Percentiles rank a stretch among this genome's conserved stretches.
These are phyloP conservation scores for Starmera pachycereana DNA, from an alignment of 805 yeast species.

Conservation along the genomic window DNA sequence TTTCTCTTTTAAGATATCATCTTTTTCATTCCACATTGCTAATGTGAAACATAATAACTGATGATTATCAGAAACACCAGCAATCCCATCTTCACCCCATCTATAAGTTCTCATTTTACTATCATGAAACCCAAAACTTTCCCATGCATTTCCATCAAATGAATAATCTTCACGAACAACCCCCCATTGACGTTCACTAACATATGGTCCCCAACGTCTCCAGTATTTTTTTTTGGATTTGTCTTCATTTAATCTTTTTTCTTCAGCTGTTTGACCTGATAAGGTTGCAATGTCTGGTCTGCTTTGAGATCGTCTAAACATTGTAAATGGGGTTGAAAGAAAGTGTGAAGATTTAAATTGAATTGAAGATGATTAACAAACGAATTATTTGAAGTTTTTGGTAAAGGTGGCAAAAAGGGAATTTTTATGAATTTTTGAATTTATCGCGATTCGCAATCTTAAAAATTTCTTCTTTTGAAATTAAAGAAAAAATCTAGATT, in stretches of 20 bases:
- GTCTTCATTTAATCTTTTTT: constrained; percentile 25
- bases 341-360: no score
- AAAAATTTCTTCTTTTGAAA: no score
- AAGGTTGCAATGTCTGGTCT: constrained; percentile 18
- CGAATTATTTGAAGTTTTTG: no score
- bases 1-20: constrained; percentile 75
- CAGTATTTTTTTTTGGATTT: constrained; percentile 40
- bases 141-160: constrained; percentile 83
- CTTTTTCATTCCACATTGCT: constrained; percentile 89
- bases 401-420: no score
- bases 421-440: no score
- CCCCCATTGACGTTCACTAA: constrained; percentile 78
- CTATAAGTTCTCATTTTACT: constrained; percentile 73
- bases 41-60: constrained; percentile 67
- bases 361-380: no score
- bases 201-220: constrained; percentile 88
- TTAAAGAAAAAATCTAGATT: no score
- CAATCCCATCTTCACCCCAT: constrained; percentile 96
- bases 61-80: constrained; percentile 80
- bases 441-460: no score
- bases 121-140: constrained; percentile 76
- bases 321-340: not conserved
- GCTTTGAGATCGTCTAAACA: constrained; percentile 10
- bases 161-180: constrained; percentile 85
- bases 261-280: constrained; percentile 23